Evolutionary conservation across 1,284 basidiomycete species (phyloP), one percentile per base, ranked within the genome.

Genomic region (Coriolopsis trogii): DNA sequence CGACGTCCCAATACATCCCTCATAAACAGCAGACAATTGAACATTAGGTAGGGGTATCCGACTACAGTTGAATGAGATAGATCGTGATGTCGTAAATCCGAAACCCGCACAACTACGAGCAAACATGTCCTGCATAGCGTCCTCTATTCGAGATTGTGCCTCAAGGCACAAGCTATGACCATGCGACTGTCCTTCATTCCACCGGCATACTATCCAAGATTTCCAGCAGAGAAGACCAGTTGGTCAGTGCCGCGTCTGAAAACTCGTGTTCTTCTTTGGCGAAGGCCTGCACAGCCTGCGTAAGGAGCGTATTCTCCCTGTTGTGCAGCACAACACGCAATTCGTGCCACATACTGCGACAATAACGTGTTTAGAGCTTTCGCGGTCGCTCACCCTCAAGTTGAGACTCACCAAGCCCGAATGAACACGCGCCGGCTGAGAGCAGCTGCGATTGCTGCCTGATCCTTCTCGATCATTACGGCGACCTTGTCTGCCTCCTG

Each of bases 311-410:
- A 57, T 93, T 91, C 72, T 95, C 93, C 36, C 89, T 76, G 63
- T 94, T 93, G 69, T 95, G 93, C 43, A 94, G 73, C 24, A 95
- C 86, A 3, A 94, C 88, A 12, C 90, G 83, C 13, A 95, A 76
- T 69, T 96, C 93, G 62, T 95, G 90, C 93, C 93, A 96, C 81
- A 95, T 82, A 59, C 93, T 92, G 51, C 16, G 9, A 4, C 2
- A 1, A 24, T 24, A 9, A 46, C 37, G n/a, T 16, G 20, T 16
- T 9, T 15, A 21, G n/a, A 38, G 3, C 37, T 18, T 15, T 26
- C 26, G 13, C 1, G 21, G 39, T 21, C 45, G 41, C 7, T 12
- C 13, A 20, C 12, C 16, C 6, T n/a, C 13, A 15, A 31, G 6
- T 9, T 10, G 13, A 37, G 12, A 67, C 84, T 61, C 60, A 91